Base-by-base conservation (phyloP, 345 rosid genomes). In the Ailanthus altissimus region DNA sequence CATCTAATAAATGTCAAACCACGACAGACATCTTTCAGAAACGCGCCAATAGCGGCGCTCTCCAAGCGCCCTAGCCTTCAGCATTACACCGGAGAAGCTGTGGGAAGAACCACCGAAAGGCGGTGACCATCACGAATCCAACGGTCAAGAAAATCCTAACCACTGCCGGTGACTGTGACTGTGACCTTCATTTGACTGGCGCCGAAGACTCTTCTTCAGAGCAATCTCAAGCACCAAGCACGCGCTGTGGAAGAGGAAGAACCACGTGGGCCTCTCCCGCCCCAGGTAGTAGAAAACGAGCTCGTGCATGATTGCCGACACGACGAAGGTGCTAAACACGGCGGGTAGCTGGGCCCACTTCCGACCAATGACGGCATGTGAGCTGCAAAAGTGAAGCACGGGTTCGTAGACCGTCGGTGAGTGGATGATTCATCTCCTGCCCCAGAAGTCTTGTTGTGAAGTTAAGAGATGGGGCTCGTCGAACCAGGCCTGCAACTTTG, bases 381-480 rank as follows among this genome's bases (percentile, higher is more conserved):
- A 46, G 56, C 38, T 32, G 38, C 57, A 40, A 15, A 81, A 5
- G 5, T 74, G 26, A 0, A 80, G 76, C 3, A 28, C 70, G 0
- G 93, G 93, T 20, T 87, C 83, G 73, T 90, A 89, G 0, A 90
- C 89, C 2, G 96, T 82, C 4, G 89, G 90, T 12, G 81, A 88
- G 1, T 91, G 72, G 80, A 90, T 89, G 23, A 81, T 93, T 93
- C 97, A 90, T 75, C 93, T 82, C 46, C 75, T 78, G 5, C 97
- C 92, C 98, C 93, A 91, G 53, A 93, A 91, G 23, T 93, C 94
- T 21, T 91, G 97, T 1, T 91, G 81, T 0, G 98, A 91, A 14
- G 97, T 85, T 0, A 92, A 78, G 11, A 90, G 82, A 70, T 80
- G 84, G 0, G 94, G 94, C 61, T 89, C 75, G 54, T 89, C 65